Evolutionary conservation across 805 yeast species (phyloP), one percentile per base, ranked within the genome.

Genomic region (Hanseniaspora lindneri): DNA sequence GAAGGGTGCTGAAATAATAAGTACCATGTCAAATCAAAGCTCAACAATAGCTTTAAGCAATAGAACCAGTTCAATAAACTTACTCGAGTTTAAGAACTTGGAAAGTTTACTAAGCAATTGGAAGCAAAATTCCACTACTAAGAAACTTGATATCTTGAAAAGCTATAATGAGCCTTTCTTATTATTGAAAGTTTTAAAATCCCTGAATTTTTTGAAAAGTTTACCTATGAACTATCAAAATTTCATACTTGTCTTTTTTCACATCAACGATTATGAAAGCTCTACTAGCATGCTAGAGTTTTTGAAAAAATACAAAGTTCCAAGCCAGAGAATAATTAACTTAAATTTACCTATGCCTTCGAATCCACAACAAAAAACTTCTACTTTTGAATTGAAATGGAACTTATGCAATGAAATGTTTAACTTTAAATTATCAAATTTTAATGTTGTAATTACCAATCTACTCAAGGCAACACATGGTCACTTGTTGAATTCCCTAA

Each of bases 141-240:
- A 54, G 35, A 51, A 54, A 7, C 25, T 55, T 5, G 40, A 30
- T 35, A 16, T 47, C 36, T 9, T 50, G 44, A 16, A 37, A 30
- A 44, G 40, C 17, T 35, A 41, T 24, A 51, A 32, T 4, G 32
- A 44, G 4, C 34, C 47, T 19, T 37, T 43, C 8, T 28, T 39
- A 4, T 33, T 60, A n/a, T 46, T 54, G 7, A 44, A 52, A 3
- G 40, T 53, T 1, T 35, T 61, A 3, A 52, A 53, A 19, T 43
- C 56, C 1, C 35, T 62, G 8, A 19, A 32, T 27, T 44, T 42
- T 17, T 17, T 44, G 25, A 59, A 58, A 33, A 55, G 56, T 27
- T 54, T 64, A 30, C 60, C 66, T 39, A 46, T 63, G 3, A 58
- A 63, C n/a, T 76, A 75, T 51, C 80, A 76, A 56, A 72, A 71